A percentile compares a stretch with the other conserved stretches of the same genome.
phyloP scores from a whole-genome alignment of 2,329 filamentous ascomycete species.

The Orbilia quercus region DNA sequence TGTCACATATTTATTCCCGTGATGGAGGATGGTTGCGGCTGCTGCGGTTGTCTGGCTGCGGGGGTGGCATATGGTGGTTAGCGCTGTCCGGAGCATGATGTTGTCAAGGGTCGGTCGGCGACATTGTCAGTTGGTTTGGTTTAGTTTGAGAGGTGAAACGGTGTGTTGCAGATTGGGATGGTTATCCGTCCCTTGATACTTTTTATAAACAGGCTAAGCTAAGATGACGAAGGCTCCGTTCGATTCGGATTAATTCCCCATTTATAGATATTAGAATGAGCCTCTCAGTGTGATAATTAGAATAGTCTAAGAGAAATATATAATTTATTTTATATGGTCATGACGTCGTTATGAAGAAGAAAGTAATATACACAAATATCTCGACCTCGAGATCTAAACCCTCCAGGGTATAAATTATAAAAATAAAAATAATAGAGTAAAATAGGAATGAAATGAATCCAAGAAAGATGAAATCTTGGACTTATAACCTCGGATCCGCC shows the following conservation, averaged over 20 bases:
- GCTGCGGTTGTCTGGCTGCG: background rate
- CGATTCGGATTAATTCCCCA: background rate
- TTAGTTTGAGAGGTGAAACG: slow-evolving; percentile 3
- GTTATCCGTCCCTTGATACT: background rate
- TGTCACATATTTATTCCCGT: background rate
- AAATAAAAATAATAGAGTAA: slow-evolving; percentile 3
- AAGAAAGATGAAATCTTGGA: background rate
- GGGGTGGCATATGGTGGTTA: background rate
- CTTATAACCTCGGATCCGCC: background rate
- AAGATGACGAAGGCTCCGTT: background rate
- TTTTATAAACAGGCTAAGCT: slow-evolving; percentile 9
- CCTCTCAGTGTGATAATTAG: too few relatives aligned
- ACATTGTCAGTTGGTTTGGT: too few relatives aligned
- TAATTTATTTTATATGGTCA: background rate
- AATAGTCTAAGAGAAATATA: background rate
- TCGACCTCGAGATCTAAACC: too few relatives aligned
- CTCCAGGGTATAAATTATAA: too few relatives aligned
- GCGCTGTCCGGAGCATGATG: background rate
- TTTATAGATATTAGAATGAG: too few relatives aligned
- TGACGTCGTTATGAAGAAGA: slow-evolving; percentile 4
- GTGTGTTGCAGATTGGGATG: slow-evolving; percentile 6
- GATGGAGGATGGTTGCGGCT: background rate
- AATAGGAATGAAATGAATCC: background rate
- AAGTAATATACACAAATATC: background rate
- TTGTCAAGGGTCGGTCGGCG: background rate